phyloP scores from a whole-genome alignment of 805 yeast species.

The Suhomyces canberraensis region DNA sequence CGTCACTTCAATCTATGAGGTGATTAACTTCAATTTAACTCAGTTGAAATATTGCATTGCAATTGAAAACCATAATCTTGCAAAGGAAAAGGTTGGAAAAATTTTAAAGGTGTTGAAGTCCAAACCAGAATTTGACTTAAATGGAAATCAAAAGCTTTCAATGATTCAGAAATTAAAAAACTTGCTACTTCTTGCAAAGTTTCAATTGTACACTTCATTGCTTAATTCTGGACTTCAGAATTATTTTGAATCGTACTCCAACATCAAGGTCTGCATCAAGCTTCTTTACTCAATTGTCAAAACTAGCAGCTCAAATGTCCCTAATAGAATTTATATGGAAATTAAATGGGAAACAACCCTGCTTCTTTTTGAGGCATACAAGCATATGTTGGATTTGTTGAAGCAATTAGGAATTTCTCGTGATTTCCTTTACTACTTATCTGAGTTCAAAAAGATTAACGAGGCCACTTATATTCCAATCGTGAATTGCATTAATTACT shows the following conservation, averaged over 20 bases:
- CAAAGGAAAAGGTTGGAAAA: slow-evolving; percentile 21
- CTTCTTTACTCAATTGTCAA: slow-evolving; percentile 52
- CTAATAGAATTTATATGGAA: slow-evolving; percentile 18
- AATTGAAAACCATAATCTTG: slow-evolving; percentile 15
- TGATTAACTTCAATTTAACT: slow-evolving; percentile 24
- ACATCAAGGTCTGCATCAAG: slow-evolving; percentile 49
- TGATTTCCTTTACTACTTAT: slow-evolving; percentile 53
- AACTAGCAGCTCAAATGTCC: slow-evolving; percentile 23
- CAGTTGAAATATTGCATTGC: slow-evolving; percentile 29
- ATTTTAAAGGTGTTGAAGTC: slow-evolving; percentile 20
- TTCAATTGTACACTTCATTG: slow-evolving; percentile 31
- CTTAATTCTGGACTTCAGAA: slow-evolving; percentile 17
- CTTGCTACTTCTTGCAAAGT: slow-evolving; percentile 29
- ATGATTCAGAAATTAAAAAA: slow-evolving; percentile 22
- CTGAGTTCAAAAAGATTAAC: slow-evolving; percentile 46
- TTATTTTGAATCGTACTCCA: slow-evolving; percentile 30
- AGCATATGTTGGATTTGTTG: slow-evolving; percentile 35
- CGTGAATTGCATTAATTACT: slow-evolving; percentile 14
- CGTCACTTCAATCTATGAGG: slow-evolving; percentile 10
- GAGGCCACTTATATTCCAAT: slow-evolving; percentile 24
- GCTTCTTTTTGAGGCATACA: slow-evolving; percentile 37
- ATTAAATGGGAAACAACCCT: slow-evolving; percentile 37
- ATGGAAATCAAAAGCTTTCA: slow-evolving; percentile 9
- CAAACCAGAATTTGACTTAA: slow-evolving; percentile 27
- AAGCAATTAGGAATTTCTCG: slow-evolving; percentile 53